phyloP scores from a whole-genome alignment of 2,329 filamentous ascomycete genomes.

The Cordyceps farinosa region DNA sequence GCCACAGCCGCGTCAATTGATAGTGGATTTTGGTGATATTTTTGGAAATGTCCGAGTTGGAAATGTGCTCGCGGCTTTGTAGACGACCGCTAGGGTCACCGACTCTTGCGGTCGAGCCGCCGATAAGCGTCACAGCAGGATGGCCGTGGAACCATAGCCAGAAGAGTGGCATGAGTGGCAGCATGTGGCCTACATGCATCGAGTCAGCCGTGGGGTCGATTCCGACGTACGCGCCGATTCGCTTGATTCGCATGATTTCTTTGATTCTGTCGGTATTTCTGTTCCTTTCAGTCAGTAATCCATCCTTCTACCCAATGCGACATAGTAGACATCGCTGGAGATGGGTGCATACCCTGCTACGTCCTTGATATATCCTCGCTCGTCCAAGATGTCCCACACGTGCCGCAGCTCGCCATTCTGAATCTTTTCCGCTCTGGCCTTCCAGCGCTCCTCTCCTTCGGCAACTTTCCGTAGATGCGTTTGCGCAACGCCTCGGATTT shows the following conservation, averaged over 20 bases:
- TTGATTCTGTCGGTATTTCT: conserved; percentile 53
- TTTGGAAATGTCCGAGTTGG: conserved; percentile 50
- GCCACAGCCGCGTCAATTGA: conserved; percentile 70
- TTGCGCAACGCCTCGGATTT: conserved; percentile 36
- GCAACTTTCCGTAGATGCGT: conserved; percentile 43
- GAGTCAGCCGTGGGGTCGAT: conserved; percentile 79
- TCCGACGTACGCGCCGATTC: conserved; percentile 73
- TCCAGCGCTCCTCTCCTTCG: conserved; percentile 46
- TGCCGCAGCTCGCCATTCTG: conserved; percentile 46
- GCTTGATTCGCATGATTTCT: conserved; percentile 59
- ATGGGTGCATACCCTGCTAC: conserved; percentile 60
- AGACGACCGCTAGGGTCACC: conserved; percentile 74
- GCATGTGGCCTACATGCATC: conserved; percentile 74
- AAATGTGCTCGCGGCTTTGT: conserved; percentile 54
- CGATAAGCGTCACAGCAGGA: conserved; percentile 62
- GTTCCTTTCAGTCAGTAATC: conserved; percentile 12
- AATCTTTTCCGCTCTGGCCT: conserved; percentile 44
- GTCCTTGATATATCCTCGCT: conserved; percentile 71
- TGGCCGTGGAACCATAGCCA: conserved; percentile 80
- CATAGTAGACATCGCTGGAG: conserved; percentile 22
- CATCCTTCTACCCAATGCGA: background rate
- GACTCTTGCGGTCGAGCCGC: conserved; percentile 71
- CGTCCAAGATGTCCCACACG: conserved; percentile 63
- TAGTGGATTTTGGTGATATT: conserved; percentile 67
- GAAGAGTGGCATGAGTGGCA: conserved; percentile 79